Conservation (phyloP, 2,329 filamentous ascomycete species). For the Domatiomyces globalis region DNA sequence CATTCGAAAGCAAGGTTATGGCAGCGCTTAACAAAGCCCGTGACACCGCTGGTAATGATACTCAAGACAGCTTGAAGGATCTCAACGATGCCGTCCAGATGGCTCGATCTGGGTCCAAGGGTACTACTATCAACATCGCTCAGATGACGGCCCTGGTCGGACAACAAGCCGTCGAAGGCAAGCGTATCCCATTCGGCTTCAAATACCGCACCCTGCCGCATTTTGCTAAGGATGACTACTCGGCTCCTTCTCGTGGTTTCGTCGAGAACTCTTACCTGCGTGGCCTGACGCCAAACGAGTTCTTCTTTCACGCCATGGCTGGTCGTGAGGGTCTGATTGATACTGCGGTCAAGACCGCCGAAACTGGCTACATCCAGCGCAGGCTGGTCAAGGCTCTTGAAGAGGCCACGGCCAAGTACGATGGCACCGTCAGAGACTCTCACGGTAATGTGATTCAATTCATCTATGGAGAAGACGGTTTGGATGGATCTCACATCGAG, state of each 20-base stretch:
- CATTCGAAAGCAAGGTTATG: constrained; percentile 94
- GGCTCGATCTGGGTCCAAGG: constrained; percentile 93
- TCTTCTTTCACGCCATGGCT: constrained; percentile 99
- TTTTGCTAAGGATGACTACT: constrained; percentile 99
- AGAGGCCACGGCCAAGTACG: constrained; percentile 94
- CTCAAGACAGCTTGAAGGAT: constrained; percentile 85
- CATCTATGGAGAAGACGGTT: constrained; percentile 90
- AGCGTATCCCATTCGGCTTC: constrained; percentile 98
- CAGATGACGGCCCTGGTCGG: constrained; percentile 98
- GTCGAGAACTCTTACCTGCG: constrained; percentile 98
- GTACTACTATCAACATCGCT: constrained; percentile 97
- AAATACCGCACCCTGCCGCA: constrained; percentile 94
- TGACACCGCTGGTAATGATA: constrained; percentile 88
- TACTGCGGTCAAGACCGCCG: constrained; percentile 97
- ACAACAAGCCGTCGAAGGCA: constrained; percentile 95
- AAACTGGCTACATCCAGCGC: constrained; percentile 97
- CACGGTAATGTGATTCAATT: constrained; percentile 94
- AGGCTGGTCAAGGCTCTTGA: constrained; percentile 96
- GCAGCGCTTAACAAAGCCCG: constrained; percentile 87
- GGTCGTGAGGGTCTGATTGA: constrained; percentile 99
- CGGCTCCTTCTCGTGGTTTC: constrained; percentile 88
- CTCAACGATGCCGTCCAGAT: constrained; percentile 94
- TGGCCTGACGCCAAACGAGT: constrained; percentile 86
- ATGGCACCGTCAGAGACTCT: constrained; percentile 93
- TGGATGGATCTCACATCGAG: constrained; percentile 88